Conservation (phyloP, 495 filamentous ascomycete genomes). For the Annulohypoxylon stygium region DNA sequence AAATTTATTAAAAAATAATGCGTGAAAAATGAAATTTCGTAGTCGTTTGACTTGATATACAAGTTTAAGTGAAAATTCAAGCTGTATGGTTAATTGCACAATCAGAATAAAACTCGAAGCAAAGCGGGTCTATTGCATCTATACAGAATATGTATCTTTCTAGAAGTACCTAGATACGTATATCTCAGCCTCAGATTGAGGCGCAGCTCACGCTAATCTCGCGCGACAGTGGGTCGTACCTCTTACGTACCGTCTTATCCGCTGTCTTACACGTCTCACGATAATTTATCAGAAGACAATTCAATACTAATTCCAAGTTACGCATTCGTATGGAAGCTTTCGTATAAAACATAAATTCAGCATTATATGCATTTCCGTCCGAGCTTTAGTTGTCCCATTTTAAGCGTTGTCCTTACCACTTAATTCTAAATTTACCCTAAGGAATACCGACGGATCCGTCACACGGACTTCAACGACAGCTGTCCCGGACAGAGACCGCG, state of each 20-base stretch:
- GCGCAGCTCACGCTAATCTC: constrained; percentile 31
- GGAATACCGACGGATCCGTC: constrained; percentile 22
- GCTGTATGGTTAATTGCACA: constrained; percentile 32
- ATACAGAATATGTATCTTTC: background rate
- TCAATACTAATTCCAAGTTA: constrained; percentile 20
- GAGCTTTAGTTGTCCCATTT: background rate
- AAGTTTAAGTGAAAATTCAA: constrained; percentile 32
- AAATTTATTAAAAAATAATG: background rate
- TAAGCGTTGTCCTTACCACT: background rate
- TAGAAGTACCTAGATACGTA: background rate
- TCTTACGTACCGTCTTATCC: constrained; percentile 29
- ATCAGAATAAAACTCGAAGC: background rate
- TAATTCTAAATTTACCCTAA: background rate
- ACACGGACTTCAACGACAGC: constrained; percentile 15
- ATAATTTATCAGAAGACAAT: constrained; percentile 28
- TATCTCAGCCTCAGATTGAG: constrained; percentile 33
- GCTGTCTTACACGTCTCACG: constrained; percentile 38
- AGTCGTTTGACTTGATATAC: constrained; percentile 11
- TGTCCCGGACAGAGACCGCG: background rate
- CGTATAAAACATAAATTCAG: background rate
- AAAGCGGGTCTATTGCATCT: background rate
- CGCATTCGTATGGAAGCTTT: background rate
- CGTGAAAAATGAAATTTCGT: constrained; percentile 5
- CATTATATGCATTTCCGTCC: background rate
- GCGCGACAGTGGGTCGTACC: constrained; percentile 15